These are phyloP conservation scores for Cystobasidium ongulense DNA, from an alignment of 768 basidiomycete species.

Conservation along the genomic window DNA sequence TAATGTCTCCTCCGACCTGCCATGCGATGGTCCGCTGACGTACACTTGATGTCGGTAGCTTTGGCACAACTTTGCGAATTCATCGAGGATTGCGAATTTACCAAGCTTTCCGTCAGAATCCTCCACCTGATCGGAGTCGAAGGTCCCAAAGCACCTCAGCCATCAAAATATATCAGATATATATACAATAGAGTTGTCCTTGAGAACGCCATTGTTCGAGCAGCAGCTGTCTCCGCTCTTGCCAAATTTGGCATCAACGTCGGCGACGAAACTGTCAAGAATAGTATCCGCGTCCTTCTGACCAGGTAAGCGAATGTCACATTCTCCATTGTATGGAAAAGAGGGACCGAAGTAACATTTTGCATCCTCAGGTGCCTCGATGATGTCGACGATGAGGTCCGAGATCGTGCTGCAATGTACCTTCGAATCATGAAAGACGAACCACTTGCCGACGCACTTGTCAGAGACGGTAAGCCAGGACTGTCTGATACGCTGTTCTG, in stretches of 20 bases:
- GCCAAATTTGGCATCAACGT: constrained; percentile 95
- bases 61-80: constrained; percentile 98
- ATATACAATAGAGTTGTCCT: constrained; percentile 99
- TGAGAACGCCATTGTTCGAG: constrained; percentile 94
- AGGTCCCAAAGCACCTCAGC: constrained; percentile 91
- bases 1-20: neutral
- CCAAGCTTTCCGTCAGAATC: constrained; percentile 94
- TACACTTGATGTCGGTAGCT: constrained; percentile 48
- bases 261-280: constrained; percentile 63
- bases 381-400: constrained; percentile 97
- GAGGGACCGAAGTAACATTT: neutral
- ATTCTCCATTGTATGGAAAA: neutral
- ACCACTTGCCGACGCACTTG: constrained; percentile 69
- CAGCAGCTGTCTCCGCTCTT: constrained; percentile 86
- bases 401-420: constrained; percentile 93
- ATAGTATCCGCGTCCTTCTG: constrained; percentile 77
- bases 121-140: constrained; percentile 90
- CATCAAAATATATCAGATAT: constrained; percentile 96
- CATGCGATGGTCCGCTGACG: neutral
- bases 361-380: constrained; percentile 68
- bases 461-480: constrained; percentile 69
- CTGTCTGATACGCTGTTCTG: neutral
- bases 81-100: constrained; percentile 99
- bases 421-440: constrained; percentile 73
- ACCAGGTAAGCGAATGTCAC: constrained; percentile 61